A percentile compares a stretch with the other conserved stretches of the same genome.
Evolutionary conservation across 106 monocot species (phyloP).

Genomic region (Phalaenopsis equestris): DNA sequence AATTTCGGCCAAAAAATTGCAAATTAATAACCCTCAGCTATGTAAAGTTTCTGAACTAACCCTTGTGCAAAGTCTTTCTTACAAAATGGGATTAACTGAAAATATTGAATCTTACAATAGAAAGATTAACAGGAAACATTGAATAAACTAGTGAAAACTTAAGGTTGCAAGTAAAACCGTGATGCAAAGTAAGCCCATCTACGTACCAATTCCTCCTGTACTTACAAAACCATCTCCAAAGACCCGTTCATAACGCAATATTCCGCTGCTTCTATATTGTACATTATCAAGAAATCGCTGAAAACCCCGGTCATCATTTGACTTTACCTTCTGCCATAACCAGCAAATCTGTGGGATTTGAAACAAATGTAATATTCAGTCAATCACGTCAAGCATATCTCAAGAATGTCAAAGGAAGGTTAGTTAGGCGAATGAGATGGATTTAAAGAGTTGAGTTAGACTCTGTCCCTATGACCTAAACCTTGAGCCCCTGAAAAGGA

Average conservation of each 20-base stretch:
- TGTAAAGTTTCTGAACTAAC: too few relatives aligned
- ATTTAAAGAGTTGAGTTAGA: not conserved
- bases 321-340: conserved; percentile 87
- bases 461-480: not conserved
- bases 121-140: not conserved
- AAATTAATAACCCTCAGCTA: too few relatives aligned
- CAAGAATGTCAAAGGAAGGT: not conserved
- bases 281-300: conserved; percentile 95
- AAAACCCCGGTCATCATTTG: conserved; percentile 65
- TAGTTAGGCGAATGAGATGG: not conserved
- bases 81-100: too few relatives aligned
- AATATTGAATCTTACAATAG: not conserved
- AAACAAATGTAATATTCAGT: not conserved
- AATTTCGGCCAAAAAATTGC: too few relatives aligned
- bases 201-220: conserved; percentile 93
- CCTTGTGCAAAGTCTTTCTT: too few relatives aligned
- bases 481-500: not conserved
- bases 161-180: not conserved
- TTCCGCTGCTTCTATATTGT: conserved; percentile 89
- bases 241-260: conserved; percentile 90
- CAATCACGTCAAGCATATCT: not conserved
- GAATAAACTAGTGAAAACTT: too few relatives aligned
- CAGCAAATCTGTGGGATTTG: conserved; percentile 75
- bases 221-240: conserved; percentile 97
- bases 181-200: not conserved